phyloP scores from a whole-genome alignment of 2,329 filamentous ascomycete genomes.

The Ophiostoma fasciatum region DNA sequence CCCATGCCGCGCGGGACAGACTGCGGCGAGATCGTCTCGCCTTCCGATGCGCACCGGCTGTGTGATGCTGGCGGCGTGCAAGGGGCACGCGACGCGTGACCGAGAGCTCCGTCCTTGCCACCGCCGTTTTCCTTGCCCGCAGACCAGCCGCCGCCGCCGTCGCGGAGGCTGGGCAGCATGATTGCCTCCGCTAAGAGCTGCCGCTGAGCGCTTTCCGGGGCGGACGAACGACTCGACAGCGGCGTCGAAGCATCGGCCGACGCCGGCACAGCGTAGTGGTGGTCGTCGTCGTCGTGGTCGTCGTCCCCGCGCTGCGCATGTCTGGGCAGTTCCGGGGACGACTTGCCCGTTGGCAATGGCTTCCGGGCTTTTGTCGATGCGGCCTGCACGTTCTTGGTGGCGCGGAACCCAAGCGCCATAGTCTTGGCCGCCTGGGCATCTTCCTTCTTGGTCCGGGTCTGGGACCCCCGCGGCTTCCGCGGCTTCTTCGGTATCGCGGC shows the following conservation, averaged over 20 bases:
- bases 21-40: slow-evolving; percentile 27
- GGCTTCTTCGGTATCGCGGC: slow-evolving; percentile 3
- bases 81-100: not conserved
- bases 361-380: slow-evolving; percentile 9
- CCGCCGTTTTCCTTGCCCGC: slow-evolving; percentile 2
- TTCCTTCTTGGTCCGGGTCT: slow-evolving; percentile 18
- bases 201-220: not conserved
- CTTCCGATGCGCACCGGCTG: slow-evolving; percentile 5
- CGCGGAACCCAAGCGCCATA: slow-evolving; percentile 28
- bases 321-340: not conserved
- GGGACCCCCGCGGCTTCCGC: not conserved
- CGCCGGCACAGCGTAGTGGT: not conserved
- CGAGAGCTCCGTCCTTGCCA: not conserved
- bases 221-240: not conserved
- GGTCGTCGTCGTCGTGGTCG: not conserved
- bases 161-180: slow-evolving; percentile 6
- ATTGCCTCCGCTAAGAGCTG: not conserved
- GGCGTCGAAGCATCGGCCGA: not conserved
- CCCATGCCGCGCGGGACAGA: slow-evolving; percentile 25
- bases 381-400: slow-evolving; percentile 25
- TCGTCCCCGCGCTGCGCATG: no score
- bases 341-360: not conserved
- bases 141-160: not conserved
- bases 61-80: slow-evolving; percentile 1
- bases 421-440: slow-evolving; percentile 6